Evolutionary conservation across 352 stramenopile genomes (phyloP).

Genomic region (Globisporangium recalcitrans): DNA sequence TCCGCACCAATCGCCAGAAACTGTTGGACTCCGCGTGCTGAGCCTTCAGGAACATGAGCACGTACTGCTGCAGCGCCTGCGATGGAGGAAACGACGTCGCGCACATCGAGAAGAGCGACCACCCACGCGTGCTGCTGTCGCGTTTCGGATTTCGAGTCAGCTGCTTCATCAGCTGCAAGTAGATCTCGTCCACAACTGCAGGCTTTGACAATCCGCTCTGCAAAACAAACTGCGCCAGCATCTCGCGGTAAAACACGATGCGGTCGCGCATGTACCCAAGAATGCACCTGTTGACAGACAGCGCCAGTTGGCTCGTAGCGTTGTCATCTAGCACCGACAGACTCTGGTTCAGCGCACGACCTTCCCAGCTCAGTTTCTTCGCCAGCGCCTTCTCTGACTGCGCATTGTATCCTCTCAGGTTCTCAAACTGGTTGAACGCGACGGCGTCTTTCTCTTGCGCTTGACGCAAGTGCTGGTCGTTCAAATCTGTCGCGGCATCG

Average conservation of each 20-base stretch:
- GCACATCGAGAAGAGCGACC: constrained; percentile 93
- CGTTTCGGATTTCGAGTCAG: constrained; percentile 89
- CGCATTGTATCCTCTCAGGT: constrained; percentile 49
- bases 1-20: constrained; percentile 73
- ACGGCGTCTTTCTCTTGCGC: constrained; percentile 37
- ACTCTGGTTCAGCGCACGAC: constrained; percentile 55
- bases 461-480: constrained; percentile 12
- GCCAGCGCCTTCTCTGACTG: constrained; percentile 35
- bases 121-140: constrained; percentile 88
- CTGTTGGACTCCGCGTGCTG: constrained; percentile 68
- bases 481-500: constrained; percentile 14
- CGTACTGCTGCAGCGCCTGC: constrained; percentile 83
- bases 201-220: constrained; percentile 86
- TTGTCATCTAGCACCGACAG: constrained; percentile 53
- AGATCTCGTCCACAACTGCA: constrained; percentile 92
- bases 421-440: constrained; percentile 68
- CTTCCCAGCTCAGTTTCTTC: constrained; percentile 65
- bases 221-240: constrained; percentile 91
- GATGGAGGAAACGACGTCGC: constrained; percentile 89
- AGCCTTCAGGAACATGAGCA: constrained; percentile 88
- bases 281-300: constrained; percentile 91
- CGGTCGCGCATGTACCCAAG: constrained; percentile 94
- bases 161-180: constrained; percentile 92
- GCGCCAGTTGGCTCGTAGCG: constrained; percentile 35
- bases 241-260: constrained; percentile 91